Evolutionary conservation across 2,329 filamentous ascomycete species (phyloP).

Genomic region (Aureobasidium subglaciale): DNA sequence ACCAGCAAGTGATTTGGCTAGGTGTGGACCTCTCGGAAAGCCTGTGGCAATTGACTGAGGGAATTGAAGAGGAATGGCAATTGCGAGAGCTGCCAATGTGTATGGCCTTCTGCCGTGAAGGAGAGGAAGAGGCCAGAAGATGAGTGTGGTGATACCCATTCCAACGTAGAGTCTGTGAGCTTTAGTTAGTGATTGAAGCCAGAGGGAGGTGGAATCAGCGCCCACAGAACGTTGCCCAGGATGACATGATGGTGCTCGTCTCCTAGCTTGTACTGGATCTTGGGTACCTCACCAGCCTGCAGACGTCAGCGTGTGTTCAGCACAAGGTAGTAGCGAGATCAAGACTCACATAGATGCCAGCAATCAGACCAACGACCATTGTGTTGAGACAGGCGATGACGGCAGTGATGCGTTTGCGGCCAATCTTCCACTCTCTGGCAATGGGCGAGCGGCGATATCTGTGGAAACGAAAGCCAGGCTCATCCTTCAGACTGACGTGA

Average conservation of each 20-base stretch:
- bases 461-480: conserved; percentile 35
- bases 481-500: conserved; percentile 28
- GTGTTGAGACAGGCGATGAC: conserved; percentile 66
- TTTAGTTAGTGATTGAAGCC: too few species aligned
- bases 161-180: conserved; percentile 54
- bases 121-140: conserved; percentile 67
- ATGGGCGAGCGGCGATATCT: conserved; percentile 54
- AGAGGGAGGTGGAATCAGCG: too few species aligned
- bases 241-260: conserved; percentile 62
- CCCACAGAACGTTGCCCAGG: conserved; percentile 61
- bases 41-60: conserved; percentile 65
- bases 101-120: conserved; percentile 74
- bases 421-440: conserved; percentile 63
- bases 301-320: neutral
- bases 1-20: conserved; percentile 50
- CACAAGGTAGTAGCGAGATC: neutral
- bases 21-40: conserved; percentile 47
- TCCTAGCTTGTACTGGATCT: conserved; percentile 68
- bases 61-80: conserved; percentile 67
- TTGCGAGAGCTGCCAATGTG: conserved; percentile 58
- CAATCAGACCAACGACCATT: conserved; percentile 60
- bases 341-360: conserved; percentile 60
- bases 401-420: conserved; percentile 62
- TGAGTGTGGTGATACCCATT: conserved; percentile 60
- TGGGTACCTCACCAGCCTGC: conserved; percentile 64